Evolutionary conservation across 1,139 yeast genomes (phyloP).

Genomic region (Candida tropicalis): DNA sequence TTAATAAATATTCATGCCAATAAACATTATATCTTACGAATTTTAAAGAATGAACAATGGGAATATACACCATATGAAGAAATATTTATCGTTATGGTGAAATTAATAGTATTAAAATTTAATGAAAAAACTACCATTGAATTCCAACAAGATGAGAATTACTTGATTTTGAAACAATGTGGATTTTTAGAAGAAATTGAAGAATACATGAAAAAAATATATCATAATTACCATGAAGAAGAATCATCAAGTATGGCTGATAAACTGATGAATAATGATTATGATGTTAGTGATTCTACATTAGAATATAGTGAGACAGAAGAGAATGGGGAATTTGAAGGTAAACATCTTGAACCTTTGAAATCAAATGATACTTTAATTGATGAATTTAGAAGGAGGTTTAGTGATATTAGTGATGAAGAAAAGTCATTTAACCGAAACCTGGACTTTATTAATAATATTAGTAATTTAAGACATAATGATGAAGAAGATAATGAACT

Average conservation of each 20-base stretch:
- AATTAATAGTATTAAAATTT: slow-evolving; percentile 27
- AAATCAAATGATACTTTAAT: slow-evolving; percentile 17
- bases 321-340: slow-evolving; percentile 9
- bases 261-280: not conserved
- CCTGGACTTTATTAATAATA: slow-evolving; percentile 20
- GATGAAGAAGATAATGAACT: slow-evolving; percentile 20
- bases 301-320: slow-evolving; percentile 17
- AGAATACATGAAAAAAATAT: slow-evolving; percentile 25
- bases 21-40: slow-evolving; percentile 6
- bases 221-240: not conserved
- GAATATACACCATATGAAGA: slow-evolving; percentile 21
- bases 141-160: slow-evolving; percentile 36
- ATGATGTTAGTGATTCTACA: slow-evolving; percentile 17
- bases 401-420: slow-evolving; percentile 13
- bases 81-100: slow-evolving; percentile 37
- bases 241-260: not conserved
- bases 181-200: slow-evolving; percentile 31
- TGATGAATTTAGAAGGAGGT: slow-evolving; percentile 14
- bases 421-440: slow-evolving; percentile 8
- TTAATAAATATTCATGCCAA: slow-evolving; percentile 7
- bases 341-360: slow-evolving; percentile 12
- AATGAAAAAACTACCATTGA: slow-evolving; percentile 21
- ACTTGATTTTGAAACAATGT: slow-evolving; percentile 31
- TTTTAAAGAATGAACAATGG: slow-evolving; percentile 5
- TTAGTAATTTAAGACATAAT: slow-evolving; percentile 39